Base-by-base conservation (phyloP, 192 early-diverging fungal species). In the Borealophlyctis nickersoniae region DNA sequence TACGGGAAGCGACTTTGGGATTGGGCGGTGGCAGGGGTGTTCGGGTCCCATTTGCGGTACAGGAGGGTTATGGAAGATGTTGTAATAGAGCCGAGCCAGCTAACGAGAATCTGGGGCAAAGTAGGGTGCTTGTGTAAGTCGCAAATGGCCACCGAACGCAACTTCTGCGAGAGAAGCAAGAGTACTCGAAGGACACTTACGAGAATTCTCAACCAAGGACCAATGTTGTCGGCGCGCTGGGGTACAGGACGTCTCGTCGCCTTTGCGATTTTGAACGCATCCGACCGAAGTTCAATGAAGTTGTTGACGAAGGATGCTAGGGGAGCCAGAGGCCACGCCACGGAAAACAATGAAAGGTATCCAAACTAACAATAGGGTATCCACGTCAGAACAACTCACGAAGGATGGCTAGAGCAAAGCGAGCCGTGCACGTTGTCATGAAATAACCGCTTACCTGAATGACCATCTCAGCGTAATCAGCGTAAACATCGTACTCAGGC, bases 381-480 rank as follows among this genome's bases (percentile, higher is more conserved):
- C n/a, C n/a, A n/a, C n/a, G n/a, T n/a, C n/a, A n/a, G n/a, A n/a
- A n/a, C n/a, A n/a, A n/a, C n/a, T n/a, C n/a, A n/a, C n/a, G n/a
- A n/a, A n/a, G n/a, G n/a, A n/a, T n/a, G n/a, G n/a, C n/a, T n/a
- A n/a, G n/a, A n/a, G n/a, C n/a, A n/a, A n/a, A n/a, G n/a, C n/a
- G n/a, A n/a, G n/a, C n/a, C n/a, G n/a, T n/a, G n/a, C n/a, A n/a
- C n/a, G n/a, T n/a, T n/a, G n/a, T n/a, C n/a, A n/a, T n/a, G n/a
- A n/a, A n/a, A n/a, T 19, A 45, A 45, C 7, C 7, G 19, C 62
- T 53, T 73, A 88, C 83, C 82, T 96, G 94, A 62, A 88, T 86
- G 58, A 88, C 86, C 90, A 97, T 92, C 72, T 97, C 94, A 33
- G 87, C 85, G 69, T 95, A 95, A 70, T 97, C 94, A 54, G 83